These are phyloP conservation scores for Carpinus fangiana DNA, from an alignment of 306 rosid species.

Conservation along the genomic window DNA sequence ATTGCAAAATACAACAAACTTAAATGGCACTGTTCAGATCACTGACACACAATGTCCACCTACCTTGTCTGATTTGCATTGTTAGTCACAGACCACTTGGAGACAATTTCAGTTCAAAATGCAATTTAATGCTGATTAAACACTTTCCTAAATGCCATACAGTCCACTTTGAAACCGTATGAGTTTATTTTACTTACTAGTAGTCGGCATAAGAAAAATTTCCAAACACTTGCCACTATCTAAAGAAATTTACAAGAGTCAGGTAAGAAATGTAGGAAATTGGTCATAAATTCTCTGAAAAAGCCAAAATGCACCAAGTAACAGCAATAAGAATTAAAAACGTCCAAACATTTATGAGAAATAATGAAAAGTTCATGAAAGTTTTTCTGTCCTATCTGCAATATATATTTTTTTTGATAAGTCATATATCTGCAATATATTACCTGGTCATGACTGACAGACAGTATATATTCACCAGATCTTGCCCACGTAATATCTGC, in stretches of 20 bases:
- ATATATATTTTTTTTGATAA: too few species aligned
- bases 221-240: background rate
- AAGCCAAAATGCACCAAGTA: background rate
- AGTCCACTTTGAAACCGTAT: background rate
- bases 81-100: background rate
- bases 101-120: background rate
- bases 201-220: background rate
- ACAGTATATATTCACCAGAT: conserved; percentile 72
- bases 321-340: background rate
- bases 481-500: conserved; percentile 83
- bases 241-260: background rate
- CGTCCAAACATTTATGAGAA: background rate
- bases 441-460: conserved; percentile 98
- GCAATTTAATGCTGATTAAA: background rate
- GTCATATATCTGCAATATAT: conserved; percentile 22
- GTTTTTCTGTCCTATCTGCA: background rate
- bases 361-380: background rate
- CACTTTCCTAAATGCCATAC: background rate
- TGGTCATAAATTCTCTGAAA: background rate
- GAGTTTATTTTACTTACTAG: background rate
- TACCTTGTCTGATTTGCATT: background rate
- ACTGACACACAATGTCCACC: background rate
- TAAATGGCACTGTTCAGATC: background rate
- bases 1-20: background rate
- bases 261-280: background rate